Evolutionary conservation across 108 stramenopile genomes (phyloP).

Genomic region (Mediolabrus comicus): DNA sequence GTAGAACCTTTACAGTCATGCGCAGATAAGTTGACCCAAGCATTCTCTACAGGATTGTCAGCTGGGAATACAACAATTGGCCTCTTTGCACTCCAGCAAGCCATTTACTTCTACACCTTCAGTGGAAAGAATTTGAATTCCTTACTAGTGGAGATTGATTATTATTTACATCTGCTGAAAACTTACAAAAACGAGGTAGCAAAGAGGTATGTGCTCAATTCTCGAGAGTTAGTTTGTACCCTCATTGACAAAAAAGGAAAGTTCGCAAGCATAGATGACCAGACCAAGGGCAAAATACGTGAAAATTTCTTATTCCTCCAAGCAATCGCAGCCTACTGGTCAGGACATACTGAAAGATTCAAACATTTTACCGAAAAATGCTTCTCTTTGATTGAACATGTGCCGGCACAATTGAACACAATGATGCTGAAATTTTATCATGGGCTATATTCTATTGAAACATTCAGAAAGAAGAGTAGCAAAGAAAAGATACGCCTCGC

Average conservation of each 20-base stretch:
- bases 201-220: neutral
- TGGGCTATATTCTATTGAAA: neutral
- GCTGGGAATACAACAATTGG: neutral
- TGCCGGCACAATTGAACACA: neutral
- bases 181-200: neutral
- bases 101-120: neutral
- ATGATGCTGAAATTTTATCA: neutral
- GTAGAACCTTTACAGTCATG: neutral
- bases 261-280: neutral
- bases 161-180: constrained; percentile 6
- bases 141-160: constrained; percentile 1
- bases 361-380: neutral
- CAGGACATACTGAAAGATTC: neutral
- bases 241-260: constrained; percentile 6
- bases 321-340: neutral
- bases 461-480: neutral
- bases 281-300: neutral
- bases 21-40: neutral
- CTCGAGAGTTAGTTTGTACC: neutral
- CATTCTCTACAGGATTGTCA: neutral
- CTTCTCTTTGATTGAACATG: neutral
- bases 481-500: neutral
- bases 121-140: neutral
- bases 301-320: neutral
- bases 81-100: neutral